Evolutionary conservation across 2,329 filamentous ascomycete species (phyloP), one percentile per base, ranked within the genome.

Genomic region (Scorias spongiosa): DNA sequence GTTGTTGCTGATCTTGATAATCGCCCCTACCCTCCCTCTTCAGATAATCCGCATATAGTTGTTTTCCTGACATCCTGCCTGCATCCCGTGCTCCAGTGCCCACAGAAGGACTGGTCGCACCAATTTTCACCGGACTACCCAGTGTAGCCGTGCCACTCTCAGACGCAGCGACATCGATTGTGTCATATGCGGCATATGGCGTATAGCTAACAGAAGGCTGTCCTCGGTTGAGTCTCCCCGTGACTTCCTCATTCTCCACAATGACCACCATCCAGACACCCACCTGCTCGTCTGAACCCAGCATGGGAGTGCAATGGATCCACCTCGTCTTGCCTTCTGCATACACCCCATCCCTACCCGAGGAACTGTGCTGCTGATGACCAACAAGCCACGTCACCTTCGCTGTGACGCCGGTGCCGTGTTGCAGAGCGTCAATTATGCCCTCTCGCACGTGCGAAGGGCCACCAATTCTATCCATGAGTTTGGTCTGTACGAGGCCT

Each of bases 401-500:
- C 10, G 66, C 66, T 1, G 66, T 68, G 39, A 68, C 64, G 38
- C 60, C 56, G 4, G 54, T 55, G 15, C 63, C 64, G 26, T 57
- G 52, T 6, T 55, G 46, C 17, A 69, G 56, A 8, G 65, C 61
- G 41, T 67, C 60, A 7, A 57, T 49, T 12, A 69, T 54, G 11
- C 60, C 63, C 41, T 58, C 57, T 15, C 63, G 57, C 2, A 66
- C 57, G 10, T 57, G 52, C 11, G 51, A 40, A 1, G 64, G 57
- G 5, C 65, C 66, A 20, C 61, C 64, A n/a, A 69, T 57, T 39
- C 65, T 63, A 17, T 64, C 62, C 29, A 68, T 55, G 42, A 69
- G 60, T 42, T 63, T 62, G 10, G 61, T 64, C 48, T 68, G 66
- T 0, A 84, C 63, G 41, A 83, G 80, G 0, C 79, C 80, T 0